Conservation (phyloP, 352 stramenopile genomes). For the Phytopythium oedochilum region DNA sequence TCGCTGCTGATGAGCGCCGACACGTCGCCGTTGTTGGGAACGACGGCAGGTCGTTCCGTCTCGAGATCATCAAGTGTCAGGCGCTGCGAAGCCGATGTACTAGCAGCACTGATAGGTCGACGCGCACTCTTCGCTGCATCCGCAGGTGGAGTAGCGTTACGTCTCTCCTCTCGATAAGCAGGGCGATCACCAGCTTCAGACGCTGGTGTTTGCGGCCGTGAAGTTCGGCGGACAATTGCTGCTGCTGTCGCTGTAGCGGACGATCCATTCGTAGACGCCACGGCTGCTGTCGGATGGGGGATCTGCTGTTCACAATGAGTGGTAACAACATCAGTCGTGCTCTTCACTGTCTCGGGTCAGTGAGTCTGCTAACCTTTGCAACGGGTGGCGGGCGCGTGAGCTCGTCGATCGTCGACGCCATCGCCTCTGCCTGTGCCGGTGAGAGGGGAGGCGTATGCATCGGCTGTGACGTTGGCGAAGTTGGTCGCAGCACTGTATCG, state of each 20-base stretch:
- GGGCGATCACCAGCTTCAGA: neutral
- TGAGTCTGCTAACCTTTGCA: slow-evolving; percentile 11
- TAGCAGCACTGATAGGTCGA: neutral
- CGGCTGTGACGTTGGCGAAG: neutral
- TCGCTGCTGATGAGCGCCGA: slow-evolving; percentile 79
- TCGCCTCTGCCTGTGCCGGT: slow-evolving; percentile 5
- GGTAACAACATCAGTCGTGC: no score
- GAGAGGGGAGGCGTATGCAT: neutral
- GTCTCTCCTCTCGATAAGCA: neutral
- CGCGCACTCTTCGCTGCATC: neutral
- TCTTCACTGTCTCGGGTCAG: no score
- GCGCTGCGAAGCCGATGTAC: neutral
- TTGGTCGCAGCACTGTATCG: neutral
- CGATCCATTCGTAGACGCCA: neutral
- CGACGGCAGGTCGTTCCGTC: neutral
- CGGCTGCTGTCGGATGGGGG: neutral
- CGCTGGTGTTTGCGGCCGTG: neutral
- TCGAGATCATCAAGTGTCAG: neutral
- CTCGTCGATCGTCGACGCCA: slow-evolving; percentile 22
- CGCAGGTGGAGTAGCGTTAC: no score
- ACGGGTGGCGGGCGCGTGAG: slow-evolving; percentile 26
- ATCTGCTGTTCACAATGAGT: neutral
- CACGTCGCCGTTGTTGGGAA: slow-evolving; percentile 51
- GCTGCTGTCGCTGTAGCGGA: neutral
- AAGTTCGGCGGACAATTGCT: neutral